Evolutionary conservation across 768 basidiomycete species (phyloP).

Genomic region (Gloeophyllum trabeum): DNA sequence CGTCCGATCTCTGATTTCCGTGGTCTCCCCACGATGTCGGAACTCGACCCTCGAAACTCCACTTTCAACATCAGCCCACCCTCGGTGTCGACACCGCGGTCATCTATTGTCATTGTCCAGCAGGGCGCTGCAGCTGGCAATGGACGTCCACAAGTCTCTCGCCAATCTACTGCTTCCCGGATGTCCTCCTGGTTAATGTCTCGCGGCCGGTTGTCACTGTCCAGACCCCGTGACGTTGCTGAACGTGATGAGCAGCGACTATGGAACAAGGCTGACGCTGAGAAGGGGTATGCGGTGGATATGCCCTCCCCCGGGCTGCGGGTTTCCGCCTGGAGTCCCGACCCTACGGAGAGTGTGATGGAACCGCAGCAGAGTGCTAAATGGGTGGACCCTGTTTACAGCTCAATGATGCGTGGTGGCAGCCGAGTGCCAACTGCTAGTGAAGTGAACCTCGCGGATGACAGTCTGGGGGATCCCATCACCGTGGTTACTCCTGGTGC

Average conservation of each 20-base stretch:
- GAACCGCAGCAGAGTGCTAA: conserved; percentile 7
- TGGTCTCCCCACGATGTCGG: too few relatives aligned
- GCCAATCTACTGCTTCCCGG: conserved; percentile 25
- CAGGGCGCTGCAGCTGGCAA: too few relatives aligned
- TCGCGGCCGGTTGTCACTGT: conserved; percentile 6
- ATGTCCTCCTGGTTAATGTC: conserved; percentile 18
- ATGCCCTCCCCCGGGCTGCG: conserved; percentile 2
- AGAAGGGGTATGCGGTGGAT: conserved; percentile 16
- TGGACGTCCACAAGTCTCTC: conserved; percentile 14
- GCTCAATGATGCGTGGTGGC: conserved; percentile 2
- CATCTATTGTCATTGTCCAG: neutral
- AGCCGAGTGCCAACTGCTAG: neutral
- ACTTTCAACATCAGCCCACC: neutral
- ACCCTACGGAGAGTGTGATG: neutral
- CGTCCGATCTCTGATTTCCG: neutral
- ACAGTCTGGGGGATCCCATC: neutral
- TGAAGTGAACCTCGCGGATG: neutral
- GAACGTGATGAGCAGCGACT: conserved; percentile 18
- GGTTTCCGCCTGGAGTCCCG: conserved; percentile 1
- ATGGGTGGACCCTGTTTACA: conserved; percentile 11
- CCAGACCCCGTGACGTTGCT: conserved; percentile 5
- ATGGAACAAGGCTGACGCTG: conserved; percentile 21
- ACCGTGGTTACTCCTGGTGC: conserved; percentile 2
- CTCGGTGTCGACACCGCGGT: neutral
- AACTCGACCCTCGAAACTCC: neutral